These are phyloP conservation scores for Prunus fruticosa DNA, from an alignment of 306 rosid species.

Conservation along the genomic window DNA sequence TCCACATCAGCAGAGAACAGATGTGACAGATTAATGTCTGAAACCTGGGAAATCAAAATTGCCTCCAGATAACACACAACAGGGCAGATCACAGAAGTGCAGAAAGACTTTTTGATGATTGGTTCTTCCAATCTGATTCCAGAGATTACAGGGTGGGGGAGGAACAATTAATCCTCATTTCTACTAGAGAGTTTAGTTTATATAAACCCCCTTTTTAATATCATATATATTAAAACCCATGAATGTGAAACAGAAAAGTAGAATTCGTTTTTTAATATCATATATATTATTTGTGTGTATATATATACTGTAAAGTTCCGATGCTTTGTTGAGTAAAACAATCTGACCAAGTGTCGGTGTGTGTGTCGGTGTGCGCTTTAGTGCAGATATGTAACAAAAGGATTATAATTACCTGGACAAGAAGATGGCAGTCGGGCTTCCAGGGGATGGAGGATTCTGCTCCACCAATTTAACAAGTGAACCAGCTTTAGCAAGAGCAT, in stretches of 20 bases:
- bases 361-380: neutral
- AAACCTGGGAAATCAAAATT: neutral
- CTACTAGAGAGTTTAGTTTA: neutral
- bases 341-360: neutral
- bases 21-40: neutral
- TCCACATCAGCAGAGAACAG: neutral
- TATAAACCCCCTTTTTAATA: neutral
- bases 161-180: neutral
- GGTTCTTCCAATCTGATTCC: neutral
- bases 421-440: conserved; percentile 86
- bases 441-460: conserved; percentile 86
- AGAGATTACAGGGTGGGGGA: neutral
- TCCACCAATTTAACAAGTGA: conserved; percentile 46
- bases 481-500: conserved; percentile 66
- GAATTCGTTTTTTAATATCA: neutral
- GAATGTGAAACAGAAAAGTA: neutral
- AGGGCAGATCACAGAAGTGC: neutral
- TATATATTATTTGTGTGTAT: neutral
- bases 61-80: neutral
- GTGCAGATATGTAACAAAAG: neutral
- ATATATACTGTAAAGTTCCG: neutral
- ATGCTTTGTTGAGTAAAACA: neutral
- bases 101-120: neutral
- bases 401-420: conserved; percentile 27
- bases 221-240: neutral